Percentiles rank a stretch among this genome's conserved stretches.
These are phyloP conservation scores for Trichoderma guizhouense DNA, from an alignment of 2,329 filamentous ascomycete species.

Conservation along the genomic window DNA sequence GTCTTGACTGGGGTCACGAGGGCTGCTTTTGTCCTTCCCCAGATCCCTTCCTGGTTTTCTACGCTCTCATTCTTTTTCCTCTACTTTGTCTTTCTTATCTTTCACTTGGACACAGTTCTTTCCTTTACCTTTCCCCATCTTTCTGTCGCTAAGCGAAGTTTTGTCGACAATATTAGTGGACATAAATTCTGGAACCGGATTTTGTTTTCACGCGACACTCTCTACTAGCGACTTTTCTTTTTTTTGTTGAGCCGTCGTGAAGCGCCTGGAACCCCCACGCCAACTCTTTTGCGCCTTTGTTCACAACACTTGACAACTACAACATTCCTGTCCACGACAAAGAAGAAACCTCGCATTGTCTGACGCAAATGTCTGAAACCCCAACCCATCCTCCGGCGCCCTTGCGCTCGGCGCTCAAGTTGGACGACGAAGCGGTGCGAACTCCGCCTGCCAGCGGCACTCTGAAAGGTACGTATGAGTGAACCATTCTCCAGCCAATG, in stretches of 20 bases:
- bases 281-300: not conserved
- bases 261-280: not conserved
- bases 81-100: not conserved
- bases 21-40: constrained; percentile 2
- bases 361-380: constrained; percentile 27
- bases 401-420: constrained; percentile 44
- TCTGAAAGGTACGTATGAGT: constrained; percentile 42
- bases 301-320: not conserved
- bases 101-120: not conserved
- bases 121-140: not conserved
- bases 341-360: not conserved
- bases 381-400: constrained; percentile 24
- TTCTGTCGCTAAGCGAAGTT: not conserved
- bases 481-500: not conserved
- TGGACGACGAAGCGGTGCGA: constrained; percentile 40
- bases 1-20: constrained; percentile 3
- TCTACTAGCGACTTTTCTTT: not conserved
- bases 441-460: constrained; percentile 36
- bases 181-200: not conserved
- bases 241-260: not conserved
- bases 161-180: not conserved
- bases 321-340: not conserved
- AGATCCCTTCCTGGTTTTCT: not conserved
- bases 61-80: not conserved
- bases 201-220: not conserved